Conservation (phyloP, 2,329 filamentous ascomycete genomes). For the Trichoderma lentiforme region DNA sequence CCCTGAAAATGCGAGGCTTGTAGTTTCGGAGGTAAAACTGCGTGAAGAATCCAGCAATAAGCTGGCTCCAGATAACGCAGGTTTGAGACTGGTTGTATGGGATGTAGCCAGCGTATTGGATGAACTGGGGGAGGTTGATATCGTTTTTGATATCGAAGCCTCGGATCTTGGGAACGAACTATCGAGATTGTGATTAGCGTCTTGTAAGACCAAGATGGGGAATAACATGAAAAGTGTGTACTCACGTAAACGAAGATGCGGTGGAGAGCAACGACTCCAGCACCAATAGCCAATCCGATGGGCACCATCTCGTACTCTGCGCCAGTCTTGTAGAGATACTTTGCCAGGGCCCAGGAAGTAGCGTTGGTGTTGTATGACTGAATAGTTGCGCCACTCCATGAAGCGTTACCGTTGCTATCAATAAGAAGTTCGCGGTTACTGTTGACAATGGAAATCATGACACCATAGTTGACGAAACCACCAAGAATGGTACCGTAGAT, state of each 20-base stretch:
- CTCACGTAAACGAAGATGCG: constrained; percentile 41
- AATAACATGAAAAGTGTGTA: constrained; percentile 2
- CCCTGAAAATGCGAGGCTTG: constrained; percentile 48
- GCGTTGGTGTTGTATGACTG: constrained; percentile 49
- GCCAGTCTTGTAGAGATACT: constrained; percentile 49
- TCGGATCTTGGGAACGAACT: constrained; percentile 48
- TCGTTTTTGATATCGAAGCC: constrained; percentile 37
- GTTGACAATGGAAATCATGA: constrained; percentile 54
- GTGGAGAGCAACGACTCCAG: constrained; percentile 42
- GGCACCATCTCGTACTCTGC: constrained; percentile 47
- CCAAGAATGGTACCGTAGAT: constrained; percentile 54
- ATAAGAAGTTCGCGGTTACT: constrained; percentile 46
- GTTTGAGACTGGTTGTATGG: constrained; percentile 55
- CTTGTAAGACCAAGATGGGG: not conserved
- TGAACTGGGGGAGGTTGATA: constrained; percentile 52
- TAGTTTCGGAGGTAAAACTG: constrained; percentile 54
- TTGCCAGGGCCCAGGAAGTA: constrained; percentile 49
- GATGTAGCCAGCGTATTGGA: constrained; percentile 53
- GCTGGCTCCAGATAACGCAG: constrained; percentile 48
- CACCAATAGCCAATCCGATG: constrained; percentile 48
- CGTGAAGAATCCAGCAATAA: constrained; percentile 45
- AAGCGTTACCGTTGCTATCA: constrained; percentile 43
- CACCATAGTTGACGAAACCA: constrained; percentile 51
- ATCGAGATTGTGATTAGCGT: not conserved
- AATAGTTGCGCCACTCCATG: constrained; percentile 52